phyloP scores from a whole-genome alignment of 139 green algal genomes.

The Limnomonas spitsbergensis region DNA sequence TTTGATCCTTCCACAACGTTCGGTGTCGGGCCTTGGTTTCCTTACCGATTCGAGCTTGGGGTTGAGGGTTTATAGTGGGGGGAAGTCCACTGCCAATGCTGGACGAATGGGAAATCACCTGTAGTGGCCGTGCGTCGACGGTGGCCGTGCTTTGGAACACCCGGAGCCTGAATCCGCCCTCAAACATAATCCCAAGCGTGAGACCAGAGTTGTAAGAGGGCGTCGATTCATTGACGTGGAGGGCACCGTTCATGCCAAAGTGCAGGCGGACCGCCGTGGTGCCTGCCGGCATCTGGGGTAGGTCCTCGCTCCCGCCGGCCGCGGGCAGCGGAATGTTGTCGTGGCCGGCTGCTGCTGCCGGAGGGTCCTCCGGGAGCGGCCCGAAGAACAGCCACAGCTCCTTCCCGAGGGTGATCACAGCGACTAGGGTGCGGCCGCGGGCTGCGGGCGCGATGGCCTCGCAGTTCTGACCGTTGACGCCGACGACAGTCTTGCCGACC shows the following conservation, averaged over 20 bases:
- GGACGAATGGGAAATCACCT: too few relatives aligned
- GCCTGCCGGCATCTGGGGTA: too few relatives aligned
- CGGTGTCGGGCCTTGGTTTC: too few relatives aligned
- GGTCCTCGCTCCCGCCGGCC: too few relatives aligned
- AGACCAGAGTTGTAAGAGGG: background rate
- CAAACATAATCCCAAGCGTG: background rate
- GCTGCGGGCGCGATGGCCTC: background rate
- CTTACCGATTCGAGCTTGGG: too few relatives aligned
- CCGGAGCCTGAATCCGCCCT: background rate
- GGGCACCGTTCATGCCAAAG: conserved; percentile 13
- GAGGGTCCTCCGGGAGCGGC: too few relatives aligned
- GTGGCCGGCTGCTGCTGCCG: too few relatives aligned
- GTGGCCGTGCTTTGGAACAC: background rate
- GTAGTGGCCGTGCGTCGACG: background rate
- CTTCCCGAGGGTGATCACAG: background rate
- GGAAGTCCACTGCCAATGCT: too few relatives aligned
- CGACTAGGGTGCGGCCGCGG: background rate
- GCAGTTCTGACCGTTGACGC: background rate
- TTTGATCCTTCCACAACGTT: too few relatives aligned
- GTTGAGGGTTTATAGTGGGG: too few relatives aligned
- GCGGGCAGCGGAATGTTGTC: too few relatives aligned
- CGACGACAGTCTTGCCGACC: background rate
- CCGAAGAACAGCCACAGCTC: conserved; percentile 19
- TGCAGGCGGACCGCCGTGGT: conserved; percentile 2
- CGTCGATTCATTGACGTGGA: background rate